These are phyloP conservation scores for Eucalyptus camaldulensis DNA, from an alignment of 345 rosid genomes.

Conservation along the genomic window DNA sequence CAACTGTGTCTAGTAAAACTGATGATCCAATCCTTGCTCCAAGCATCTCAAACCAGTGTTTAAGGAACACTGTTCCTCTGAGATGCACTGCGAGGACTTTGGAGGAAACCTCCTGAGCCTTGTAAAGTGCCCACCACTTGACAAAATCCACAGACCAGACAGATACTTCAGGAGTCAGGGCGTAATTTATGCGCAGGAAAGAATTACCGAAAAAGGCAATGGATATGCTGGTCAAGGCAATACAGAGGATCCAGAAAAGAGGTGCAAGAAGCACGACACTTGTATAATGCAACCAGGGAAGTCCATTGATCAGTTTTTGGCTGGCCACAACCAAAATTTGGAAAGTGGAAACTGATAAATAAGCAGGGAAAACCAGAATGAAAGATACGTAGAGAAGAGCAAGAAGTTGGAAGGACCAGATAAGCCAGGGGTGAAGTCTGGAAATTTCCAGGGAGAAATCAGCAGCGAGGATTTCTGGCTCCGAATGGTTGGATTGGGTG, in stretches of 20 bases:
- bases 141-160: conserved; percentile 53
- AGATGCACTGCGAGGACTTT: conserved; percentile 48
- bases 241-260: conserved; percentile 59
- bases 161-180: conserved; percentile 28
- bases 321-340: conserved; percentile 6
- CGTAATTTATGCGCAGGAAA: conserved; percentile 46
- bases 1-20: conserved; percentile 44
- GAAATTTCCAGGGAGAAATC: conserved; percentile 24
- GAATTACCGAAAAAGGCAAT: conserved; percentile 43
- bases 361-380: conserved; percentile 42
- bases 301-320: not conserved
- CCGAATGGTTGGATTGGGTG: conserved; percentile 6
- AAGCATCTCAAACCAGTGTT: conserved; percentile 53
- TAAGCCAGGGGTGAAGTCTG: conserved; percentile 11
- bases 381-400: conserved; percentile 26
- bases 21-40: conserved; percentile 59
- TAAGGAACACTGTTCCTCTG: conserved; percentile 53
- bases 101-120: conserved; percentile 43
- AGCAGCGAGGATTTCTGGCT: conserved; percentile 9
- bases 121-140: conserved; percentile 74
- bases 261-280: conserved; percentile 36
- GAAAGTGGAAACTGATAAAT: conserved; percentile 33
- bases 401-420: conserved; percentile 34
- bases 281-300: conserved; percentile 10
- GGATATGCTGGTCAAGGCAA: conserved; percentile 18